Base-by-base conservation (phyloP, 352 stramenopile species). In the Blastocystis sp. region DNA sequence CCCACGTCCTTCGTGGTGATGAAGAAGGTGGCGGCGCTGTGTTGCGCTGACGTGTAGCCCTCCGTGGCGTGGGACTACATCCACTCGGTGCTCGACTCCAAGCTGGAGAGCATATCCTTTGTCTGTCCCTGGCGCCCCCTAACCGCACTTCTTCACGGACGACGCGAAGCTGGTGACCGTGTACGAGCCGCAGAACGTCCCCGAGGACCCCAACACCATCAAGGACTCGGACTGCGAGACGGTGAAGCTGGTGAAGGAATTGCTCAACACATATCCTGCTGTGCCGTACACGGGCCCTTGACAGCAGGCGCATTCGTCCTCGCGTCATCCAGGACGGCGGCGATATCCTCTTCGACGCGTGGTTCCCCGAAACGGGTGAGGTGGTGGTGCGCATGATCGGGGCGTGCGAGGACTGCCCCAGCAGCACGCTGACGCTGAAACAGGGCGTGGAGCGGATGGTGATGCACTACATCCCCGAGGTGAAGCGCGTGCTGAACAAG, bases 371-470 rank as follows among this genome's bases (percentile, higher is more conserved):
- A n/a, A 87, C 62, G 28, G 65, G 62, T 19, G 81, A 93, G 93
- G 21, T 87, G 3, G 62, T 87, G 0, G 62, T 87, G 34, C 65
- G 65, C 19, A 87, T 87, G 77, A 87, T 87, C 28, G 97, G 97
- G n/a, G 97, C 94, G 45, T 99, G 97, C 90, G 95, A 96, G 0
- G 97, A 97, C 52, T 99, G 97, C 91, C 96, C 97, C 17, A 97
- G 92, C 89, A 98, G 94, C 28, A 96, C 94, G 34, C 94, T 99
- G 19, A 99, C 97, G 62, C 93, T 99, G 89, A 98, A 98, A 91
- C 95, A 98, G 90, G 97, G 97, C 60, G 97, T 99, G 40, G 97
- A 99, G 91, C 99, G 98, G 90, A 99, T 99, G 97, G 92, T 99
- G 38, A 98, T 98, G 95, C 97, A 99, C 92, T 99, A 99, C 91